Evolutionary conservation across 2,329 filamentous ascomycete genomes (phyloP).

Genomic region (Parastagonospora avenae): DNA sequence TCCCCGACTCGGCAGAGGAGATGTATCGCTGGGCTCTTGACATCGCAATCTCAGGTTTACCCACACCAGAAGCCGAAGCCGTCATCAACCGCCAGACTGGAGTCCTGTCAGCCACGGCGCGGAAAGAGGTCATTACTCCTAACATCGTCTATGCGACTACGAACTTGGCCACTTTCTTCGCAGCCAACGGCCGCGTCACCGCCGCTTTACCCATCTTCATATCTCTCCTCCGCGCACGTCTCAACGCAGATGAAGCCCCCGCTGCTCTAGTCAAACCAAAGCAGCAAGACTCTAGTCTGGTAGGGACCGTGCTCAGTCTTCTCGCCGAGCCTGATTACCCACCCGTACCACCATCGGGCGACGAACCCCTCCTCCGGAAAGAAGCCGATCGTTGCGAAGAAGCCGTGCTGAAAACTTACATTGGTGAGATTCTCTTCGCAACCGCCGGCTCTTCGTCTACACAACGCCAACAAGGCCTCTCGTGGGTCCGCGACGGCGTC

Average conservation of each 20-base stretch:
- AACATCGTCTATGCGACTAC: conserved; percentile 80
- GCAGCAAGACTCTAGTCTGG: conserved; percentile 30
- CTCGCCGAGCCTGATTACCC: conserved; percentile 68
- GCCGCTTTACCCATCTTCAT: conserved; percentile 82
- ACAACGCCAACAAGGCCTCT: conserved; percentile 67
- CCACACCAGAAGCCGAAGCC: conserved; percentile 46
- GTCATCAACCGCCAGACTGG: conserved; percentile 68
- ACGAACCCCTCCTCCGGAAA: conserved; percentile 68
- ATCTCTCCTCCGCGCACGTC: conserved; percentile 79
- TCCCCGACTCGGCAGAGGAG: conserved; percentile 68
- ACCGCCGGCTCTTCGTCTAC: conserved; percentile 53
- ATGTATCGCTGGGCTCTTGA: conserved; percentile 79
- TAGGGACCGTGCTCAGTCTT: conserved; percentile 35
- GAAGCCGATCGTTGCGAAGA: conserved; percentile 77
- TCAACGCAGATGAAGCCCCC: conserved; percentile 57
- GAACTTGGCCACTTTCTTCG: conserved; percentile 77
- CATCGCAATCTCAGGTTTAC: conserved; percentile 67
- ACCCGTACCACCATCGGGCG: conserved; percentile 70
- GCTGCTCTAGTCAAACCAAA: conserved; percentile 2
- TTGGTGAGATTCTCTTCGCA: conserved; percentile 90
- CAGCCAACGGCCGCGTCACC: conserved; percentile 68
- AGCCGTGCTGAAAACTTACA: conserved; percentile 83
- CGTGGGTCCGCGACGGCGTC: conserved; percentile 89
- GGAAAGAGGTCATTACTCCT: conserved; percentile 60
- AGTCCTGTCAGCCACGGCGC: conserved; percentile 62